phyloP scores from a whole-genome alignment of 345 rosid species.

The Dipteronia dyeriana region DNA sequence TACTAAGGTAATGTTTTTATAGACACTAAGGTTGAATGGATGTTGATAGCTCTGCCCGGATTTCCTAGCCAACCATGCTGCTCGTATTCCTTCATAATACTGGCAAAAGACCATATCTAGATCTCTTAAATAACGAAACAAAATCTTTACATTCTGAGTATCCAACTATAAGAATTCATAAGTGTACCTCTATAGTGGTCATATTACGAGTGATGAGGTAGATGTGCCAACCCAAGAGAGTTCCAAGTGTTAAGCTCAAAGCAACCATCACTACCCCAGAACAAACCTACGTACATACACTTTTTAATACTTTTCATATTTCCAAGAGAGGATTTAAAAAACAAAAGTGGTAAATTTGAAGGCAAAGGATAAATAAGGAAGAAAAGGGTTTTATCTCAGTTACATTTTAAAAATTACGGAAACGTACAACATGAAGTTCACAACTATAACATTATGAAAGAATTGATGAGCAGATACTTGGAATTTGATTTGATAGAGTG shows the following conservation, averaged over 20 bases:
- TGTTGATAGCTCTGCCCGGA: constrained; percentile 77
- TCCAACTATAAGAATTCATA: neutral
- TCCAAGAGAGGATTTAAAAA: neutral
- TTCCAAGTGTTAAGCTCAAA: constrained; percentile 53
- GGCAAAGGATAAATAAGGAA: neutral
- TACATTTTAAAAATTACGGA: neutral
- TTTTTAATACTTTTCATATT: constrained; percentile 5
- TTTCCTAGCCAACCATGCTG: constrained; percentile 80
- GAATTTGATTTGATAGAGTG: neutral
- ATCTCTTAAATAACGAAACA: constrained; percentile 14
- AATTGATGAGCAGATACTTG: neutral
- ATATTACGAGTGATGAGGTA: constrained; percentile 68
- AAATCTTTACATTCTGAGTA: neutral
- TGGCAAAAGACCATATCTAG: constrained; percentile 26
- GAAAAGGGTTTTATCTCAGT: neutral
- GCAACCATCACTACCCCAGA: constrained; percentile 49
- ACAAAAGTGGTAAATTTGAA: neutral
- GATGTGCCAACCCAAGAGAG: constrained; percentile 81
- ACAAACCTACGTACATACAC: constrained; percentile 36
- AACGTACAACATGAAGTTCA: neutral
- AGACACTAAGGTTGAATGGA: constrained; percentile 57
- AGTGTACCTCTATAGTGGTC: constrained; percentile 82
- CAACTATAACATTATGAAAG: neutral
- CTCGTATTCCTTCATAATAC: constrained; percentile 71
- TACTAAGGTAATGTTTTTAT: constrained; percentile 69